These are phyloP conservation scores for Phytophthora meadii DNA, from an alignment of 352 stramenopile genomes.

Conservation along the genomic window DNA sequence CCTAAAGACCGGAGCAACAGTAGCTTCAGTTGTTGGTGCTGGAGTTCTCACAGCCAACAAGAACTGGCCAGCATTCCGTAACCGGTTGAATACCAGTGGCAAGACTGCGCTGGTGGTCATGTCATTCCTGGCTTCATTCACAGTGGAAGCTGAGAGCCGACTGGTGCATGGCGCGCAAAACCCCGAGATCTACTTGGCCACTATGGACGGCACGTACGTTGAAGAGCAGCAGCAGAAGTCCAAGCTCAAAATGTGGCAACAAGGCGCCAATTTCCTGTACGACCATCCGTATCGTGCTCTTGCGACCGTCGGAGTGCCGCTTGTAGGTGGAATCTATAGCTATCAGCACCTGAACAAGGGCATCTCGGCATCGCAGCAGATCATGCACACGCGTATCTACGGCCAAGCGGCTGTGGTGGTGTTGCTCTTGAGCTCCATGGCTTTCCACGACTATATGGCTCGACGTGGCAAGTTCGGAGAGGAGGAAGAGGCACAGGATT, in stretches of 20 bases:
- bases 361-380: conserved; percentile 74
- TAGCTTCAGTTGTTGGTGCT: conserved; percentile 24
- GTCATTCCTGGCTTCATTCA: conserved; percentile 66
- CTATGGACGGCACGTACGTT: conserved; percentile 54
- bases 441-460: conserved; percentile 82
- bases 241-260: conserved; percentile 56
- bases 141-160: conserved; percentile 61
- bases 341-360: conserved; percentile 69
- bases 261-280: conserved; percentile 69
- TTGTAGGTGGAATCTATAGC: conserved; percentile 71
- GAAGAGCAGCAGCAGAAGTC: conserved; percentile 42
- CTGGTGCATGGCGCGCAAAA: conserved; percentile 66
- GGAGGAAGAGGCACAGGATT: conserved; percentile 21
- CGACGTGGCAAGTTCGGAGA: conserved; percentile 68
- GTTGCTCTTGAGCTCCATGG: conserved; percentile 73
- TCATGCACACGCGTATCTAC: conserved; percentile 87
- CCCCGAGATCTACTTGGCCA: conserved; percentile 68
- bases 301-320: conserved; percentile 48
- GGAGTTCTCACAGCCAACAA: conserved; percentile 56
- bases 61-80: conserved; percentile 68
- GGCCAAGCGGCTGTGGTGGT: conserved; percentile 67
- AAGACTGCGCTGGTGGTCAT: conserved; percentile 73
- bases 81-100: conserved; percentile 64
- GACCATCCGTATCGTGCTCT: conserved; percentile 73
- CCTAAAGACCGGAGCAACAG: conserved; percentile 49